Conservation (phyloP, 176 grass and related monocot species). For the Paspalum vaginatum region DNA sequence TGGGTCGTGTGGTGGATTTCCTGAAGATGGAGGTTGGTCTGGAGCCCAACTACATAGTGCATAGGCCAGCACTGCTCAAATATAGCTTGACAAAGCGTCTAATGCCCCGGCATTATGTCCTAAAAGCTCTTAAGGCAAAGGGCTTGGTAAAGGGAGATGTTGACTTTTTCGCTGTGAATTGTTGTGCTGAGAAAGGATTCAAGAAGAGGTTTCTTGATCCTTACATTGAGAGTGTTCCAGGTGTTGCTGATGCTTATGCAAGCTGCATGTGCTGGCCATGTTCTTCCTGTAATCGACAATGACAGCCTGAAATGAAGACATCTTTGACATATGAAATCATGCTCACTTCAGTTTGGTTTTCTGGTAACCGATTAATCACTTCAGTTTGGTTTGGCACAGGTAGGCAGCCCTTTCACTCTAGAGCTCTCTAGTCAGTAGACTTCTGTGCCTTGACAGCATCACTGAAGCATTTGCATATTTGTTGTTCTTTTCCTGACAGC, state of each 20-base stretch:
- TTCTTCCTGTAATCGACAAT: neutral
- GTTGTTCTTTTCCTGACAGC: neutral
- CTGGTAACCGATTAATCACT: neutral
- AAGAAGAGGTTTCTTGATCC: conserved; percentile 23
- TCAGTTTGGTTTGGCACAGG: too few relatives aligned
- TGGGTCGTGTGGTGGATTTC: conserved; percentile 46
- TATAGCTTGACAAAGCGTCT: conserved; percentile 41
- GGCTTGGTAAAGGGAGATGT: conserved; percentile 26
- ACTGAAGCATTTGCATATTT: neutral
- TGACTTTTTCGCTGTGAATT: neutral
- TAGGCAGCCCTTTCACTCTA: too few relatives aligned
- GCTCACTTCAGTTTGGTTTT: neutral
- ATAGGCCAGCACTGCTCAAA: conserved; percentile 23
- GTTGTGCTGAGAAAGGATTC: neutral
- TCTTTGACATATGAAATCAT: neutral
- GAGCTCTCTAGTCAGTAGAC: neutral
- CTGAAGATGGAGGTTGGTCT: conserved; percentile 31
- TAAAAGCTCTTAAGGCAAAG: conserved; percentile 46
- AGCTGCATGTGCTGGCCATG: conserved; percentile 16
- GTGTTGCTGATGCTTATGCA: conserved; percentile 38
- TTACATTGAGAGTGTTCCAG: conserved; percentile 24
- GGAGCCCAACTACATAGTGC: conserved; percentile 18
- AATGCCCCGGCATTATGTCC: conserved; percentile 34
- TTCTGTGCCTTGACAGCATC: neutral
- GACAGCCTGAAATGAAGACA: neutral